Evolutionary conservation across 139 green algal species (phyloP).

Genomic region (Closterium sp.): DNA sequence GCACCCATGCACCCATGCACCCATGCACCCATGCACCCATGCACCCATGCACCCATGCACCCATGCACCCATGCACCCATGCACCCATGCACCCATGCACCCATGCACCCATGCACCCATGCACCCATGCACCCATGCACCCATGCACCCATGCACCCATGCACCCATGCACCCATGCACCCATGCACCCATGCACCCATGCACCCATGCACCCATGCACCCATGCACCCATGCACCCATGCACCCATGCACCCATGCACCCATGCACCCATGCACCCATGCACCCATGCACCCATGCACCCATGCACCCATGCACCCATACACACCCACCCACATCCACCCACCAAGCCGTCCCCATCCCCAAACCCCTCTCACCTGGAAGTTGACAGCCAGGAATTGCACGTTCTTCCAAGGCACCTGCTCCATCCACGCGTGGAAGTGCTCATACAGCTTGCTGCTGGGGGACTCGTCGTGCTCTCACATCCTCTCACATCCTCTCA

Average conservation of each 20-base stretch:
- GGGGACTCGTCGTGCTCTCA: too few species aligned
- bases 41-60: too few species aligned
- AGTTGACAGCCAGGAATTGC: slow-evolving; percentile 25
- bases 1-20: too few species aligned
- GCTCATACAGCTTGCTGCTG: slow-evolving; percentile 19
- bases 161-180: too few species aligned
- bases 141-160: background rate
- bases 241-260: too few species aligned
- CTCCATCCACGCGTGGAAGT: slow-evolving; percentile 21
- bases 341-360: background rate
- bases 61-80: background rate
- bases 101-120: background rate
- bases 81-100: too few species aligned
- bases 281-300: too few species aligned
- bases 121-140: too few species aligned
- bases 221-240: background rate
- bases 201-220: too few species aligned
- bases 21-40: background rate
- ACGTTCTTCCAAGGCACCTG: background rate
- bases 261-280: background rate
- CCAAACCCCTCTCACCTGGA: background rate
- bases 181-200: background rate
- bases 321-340: background rate
- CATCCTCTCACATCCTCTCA: too few species aligned
- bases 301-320: background rate